Evolutionary conservation across 2,329 filamentous ascomycete species (phyloP).

Genomic region (Diaporthe sp.): DNA sequence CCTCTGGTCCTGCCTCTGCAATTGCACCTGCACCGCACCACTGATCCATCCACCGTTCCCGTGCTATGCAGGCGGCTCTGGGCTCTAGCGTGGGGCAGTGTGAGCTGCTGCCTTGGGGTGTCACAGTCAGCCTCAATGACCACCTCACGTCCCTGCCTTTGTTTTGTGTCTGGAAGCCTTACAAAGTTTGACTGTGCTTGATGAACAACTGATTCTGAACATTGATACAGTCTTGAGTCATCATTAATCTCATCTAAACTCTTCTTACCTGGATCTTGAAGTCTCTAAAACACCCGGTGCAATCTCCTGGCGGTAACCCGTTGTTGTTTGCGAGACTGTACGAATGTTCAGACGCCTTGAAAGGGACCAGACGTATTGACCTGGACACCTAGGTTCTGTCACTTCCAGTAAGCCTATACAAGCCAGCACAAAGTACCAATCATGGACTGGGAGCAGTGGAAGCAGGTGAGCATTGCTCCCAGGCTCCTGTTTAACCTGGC

Average conservation of each 20-base stretch:
- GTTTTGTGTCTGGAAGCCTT: not conserved
- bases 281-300: not conserved
- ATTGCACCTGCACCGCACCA: not conserved
- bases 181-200: not conserved
- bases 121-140: not conserved
- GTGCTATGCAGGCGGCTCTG: not conserved
- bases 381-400: not conserved
- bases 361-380: no score
- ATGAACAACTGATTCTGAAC: not conserved
- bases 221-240: not conserved
- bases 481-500: not conserved
- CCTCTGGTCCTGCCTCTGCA: not conserved
- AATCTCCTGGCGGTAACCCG: no score
- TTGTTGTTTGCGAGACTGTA: not conserved
- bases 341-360: not conserved
- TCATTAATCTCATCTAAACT: not conserved
- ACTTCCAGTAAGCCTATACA: not conserved
- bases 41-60: not conserved
- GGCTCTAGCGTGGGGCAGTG: slow-evolving; percentile 23
- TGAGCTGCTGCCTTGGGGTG: slow-evolving; percentile 30
- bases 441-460: not conserved
- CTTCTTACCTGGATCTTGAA: not conserved
- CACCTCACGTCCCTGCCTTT: not conserved
- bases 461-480: not conserved
- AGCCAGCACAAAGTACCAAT: not conserved